A percentile compares a stretch with the other conserved stretches of the same genome.
phyloP scores from a whole-genome alignment of 2,329 filamentous ascomycete species.

The Clarireedia homoeocarpa region DNA sequence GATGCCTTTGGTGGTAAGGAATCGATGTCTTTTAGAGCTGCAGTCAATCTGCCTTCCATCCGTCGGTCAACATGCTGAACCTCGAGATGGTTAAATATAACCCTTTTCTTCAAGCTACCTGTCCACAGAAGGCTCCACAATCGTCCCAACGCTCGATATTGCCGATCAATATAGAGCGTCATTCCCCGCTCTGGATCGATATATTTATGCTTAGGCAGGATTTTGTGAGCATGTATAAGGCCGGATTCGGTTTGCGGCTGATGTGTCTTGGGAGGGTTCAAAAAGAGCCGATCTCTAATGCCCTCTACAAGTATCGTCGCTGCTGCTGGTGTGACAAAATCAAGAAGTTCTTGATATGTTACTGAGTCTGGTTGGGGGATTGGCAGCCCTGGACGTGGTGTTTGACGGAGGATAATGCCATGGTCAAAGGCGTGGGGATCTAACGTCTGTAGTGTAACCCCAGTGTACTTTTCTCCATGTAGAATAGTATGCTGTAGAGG shows the following conservation, averaged over 20 bases:
- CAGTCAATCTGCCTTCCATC: no score
- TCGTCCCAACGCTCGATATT: slow-evolving; percentile 53
- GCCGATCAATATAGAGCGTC: slow-evolving; percentile 45
- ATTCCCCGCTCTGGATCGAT: slow-evolving; percentile 52
- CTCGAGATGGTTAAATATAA: slow-evolving; percentile 22
- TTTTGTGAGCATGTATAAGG: slow-evolving; percentile 60
- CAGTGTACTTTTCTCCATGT: slow-evolving; percentile 49
- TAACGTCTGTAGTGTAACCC: slow-evolving; percentile 82
- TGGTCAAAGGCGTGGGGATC: slow-evolving; percentile 70
- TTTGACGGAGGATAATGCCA: slow-evolving; percentile 68
- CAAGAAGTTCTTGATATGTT: slow-evolving; percentile 42
- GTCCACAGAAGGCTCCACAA: slow-evolving; percentile 49
- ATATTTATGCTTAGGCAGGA: slow-evolving; percentile 54
- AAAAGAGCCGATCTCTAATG: slow-evolving; percentile 54
- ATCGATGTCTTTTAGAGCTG: no score
- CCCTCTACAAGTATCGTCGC: slow-evolving; percentile 62
- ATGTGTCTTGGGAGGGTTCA: slow-evolving; percentile 46
- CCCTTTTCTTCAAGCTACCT: slow-evolving; percentile 15
- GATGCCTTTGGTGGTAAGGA: background rate
- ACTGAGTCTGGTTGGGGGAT: slow-evolving; percentile 41
- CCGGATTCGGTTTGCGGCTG: slow-evolving; percentile 19
- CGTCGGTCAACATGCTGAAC: background rate
- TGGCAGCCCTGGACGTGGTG: slow-evolving; percentile 35
- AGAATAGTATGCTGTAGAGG: slow-evolving; percentile 83
- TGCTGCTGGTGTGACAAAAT: slow-evolving; percentile 53